Conservation (phyloP, 306 rosid species). For the Betula pendula region DNA sequence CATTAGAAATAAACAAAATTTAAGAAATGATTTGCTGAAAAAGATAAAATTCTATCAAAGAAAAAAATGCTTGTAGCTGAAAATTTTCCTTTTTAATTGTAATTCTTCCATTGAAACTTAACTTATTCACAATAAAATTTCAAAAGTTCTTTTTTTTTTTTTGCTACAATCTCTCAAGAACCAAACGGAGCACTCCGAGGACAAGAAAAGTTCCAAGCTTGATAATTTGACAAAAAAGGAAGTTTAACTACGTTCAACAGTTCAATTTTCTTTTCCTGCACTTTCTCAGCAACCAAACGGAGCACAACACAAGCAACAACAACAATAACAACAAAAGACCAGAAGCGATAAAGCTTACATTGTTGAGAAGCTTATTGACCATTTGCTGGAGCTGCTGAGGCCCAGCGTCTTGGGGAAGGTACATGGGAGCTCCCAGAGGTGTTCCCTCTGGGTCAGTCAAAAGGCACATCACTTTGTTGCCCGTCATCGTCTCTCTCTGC, state of each 20-base stretch:
- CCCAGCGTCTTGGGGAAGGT: constrained; percentile 69
- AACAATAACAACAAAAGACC: neutral
- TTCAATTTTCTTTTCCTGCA: neutral
- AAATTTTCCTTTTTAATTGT: neutral
- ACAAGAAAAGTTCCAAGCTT: neutral
- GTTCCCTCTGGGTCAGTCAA: constrained; percentile 70
- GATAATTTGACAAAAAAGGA: neutral
- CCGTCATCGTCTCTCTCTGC: constrained; percentile 22
- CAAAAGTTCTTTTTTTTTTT: neutral
- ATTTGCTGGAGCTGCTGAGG: constrained; percentile 75
- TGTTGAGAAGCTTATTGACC: constrained; percentile 69
- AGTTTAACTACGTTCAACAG: neutral
- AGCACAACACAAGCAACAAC: neutral
- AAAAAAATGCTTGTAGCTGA: neutral
- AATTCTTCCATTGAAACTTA: neutral
- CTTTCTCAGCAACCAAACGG: neutral
- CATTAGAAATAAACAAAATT: neutral
- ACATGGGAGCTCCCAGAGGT: constrained; percentile 61
- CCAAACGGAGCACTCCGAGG: neutral
- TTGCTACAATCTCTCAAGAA: neutral
- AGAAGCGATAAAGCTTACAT: constrained; percentile 39
- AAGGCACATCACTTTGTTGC: constrained; percentile 63
- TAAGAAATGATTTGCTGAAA: neutral
- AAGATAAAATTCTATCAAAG: too few species aligned
- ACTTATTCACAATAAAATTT: neutral